Percentiles rank a stretch among this genome's conserved stretches.
Evolutionary conservation across 2,329 filamentous ascomycete genomes (phyloP).

Genomic region (Scytalidium sp.): DNA sequence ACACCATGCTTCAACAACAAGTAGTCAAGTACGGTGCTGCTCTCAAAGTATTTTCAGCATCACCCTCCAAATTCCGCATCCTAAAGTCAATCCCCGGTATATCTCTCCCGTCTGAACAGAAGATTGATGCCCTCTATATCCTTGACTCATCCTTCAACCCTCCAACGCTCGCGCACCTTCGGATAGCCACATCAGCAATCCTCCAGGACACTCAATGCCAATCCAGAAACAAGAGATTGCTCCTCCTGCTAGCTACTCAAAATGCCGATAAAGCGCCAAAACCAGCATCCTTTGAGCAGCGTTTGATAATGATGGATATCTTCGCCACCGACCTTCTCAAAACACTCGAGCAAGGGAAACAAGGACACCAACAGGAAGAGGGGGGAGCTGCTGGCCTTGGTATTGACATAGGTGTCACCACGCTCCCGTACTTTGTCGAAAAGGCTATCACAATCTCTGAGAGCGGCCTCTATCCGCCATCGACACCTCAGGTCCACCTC

Average conservation of each 20-base stretch:
- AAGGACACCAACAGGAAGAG: neutral
- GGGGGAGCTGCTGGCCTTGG: slow-evolving; percentile 14
- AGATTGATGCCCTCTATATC: slow-evolving; percentile 43
- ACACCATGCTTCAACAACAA: slow-evolving; percentile 12
- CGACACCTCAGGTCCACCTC: slow-evolving; percentile 60
- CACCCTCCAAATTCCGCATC: slow-evolving; percentile 21
- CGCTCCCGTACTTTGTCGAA: slow-evolving; percentile 69
- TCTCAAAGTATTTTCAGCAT: slow-evolving; percentile 22
- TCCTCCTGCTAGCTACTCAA: slow-evolving; percentile 59
- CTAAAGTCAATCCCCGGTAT: slow-evolving; percentile 17
- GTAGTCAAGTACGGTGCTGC: slow-evolving; percentile 14
- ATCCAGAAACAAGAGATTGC: slow-evolving; percentile 34
- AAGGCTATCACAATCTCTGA: slow-evolving; percentile 60
- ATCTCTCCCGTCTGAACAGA: slow-evolving; percentile 1
- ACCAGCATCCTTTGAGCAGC: slow-evolving; percentile 64
- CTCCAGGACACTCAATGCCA: slow-evolving; percentile 8
- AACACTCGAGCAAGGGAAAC: slow-evolving; percentile 12
- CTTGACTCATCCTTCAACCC: slow-evolving; percentile 70
- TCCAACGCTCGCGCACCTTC: slow-evolving; percentile 58
- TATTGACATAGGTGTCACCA: slow-evolving; percentile 67
- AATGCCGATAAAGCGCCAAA: slow-evolving; percentile 66
- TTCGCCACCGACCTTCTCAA: slow-evolving; percentile 57
- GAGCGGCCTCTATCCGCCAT: slow-evolving; percentile 37
- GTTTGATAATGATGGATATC: slow-evolving; percentile 68
- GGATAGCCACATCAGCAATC: slow-evolving; percentile 51